These are phyloP conservation scores for Pinus taeda DNA, from an alignment of 75 land plant genomes.

Conservation along the genomic window DNA sequence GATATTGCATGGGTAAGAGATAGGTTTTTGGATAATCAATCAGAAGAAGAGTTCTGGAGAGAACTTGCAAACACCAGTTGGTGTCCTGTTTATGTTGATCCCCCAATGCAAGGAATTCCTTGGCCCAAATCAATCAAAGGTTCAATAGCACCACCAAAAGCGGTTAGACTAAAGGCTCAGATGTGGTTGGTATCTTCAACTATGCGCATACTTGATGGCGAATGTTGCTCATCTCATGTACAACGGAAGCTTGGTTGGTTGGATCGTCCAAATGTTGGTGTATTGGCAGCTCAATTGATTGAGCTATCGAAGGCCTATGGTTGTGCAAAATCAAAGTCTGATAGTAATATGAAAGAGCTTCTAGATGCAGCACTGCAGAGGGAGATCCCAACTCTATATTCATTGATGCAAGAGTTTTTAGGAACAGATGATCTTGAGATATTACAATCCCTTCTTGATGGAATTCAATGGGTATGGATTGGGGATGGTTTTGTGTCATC, in stretches of 20 bases:
- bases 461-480: slow-evolving; percentile 82
- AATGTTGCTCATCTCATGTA: slow-evolving; percentile 46
- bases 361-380: slow-evolving; percentile 36
- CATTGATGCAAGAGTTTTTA: slow-evolving; percentile 53
- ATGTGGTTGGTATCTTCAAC: slow-evolving; percentile 87
- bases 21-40: slow-evolving; percentile 23
- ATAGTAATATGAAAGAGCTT: slow-evolving; percentile 5
- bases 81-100: slow-evolving; percentile 74
- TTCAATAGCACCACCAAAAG: slow-evolving; percentile 59
- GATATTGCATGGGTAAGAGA: slow-evolving; percentile 16
- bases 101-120: slow-evolving; percentile 66
- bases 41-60: slow-evolving; percentile 72
- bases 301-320: slow-evolving; percentile 58
- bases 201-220: slow-evolving; percentile 83
- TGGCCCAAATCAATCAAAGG: slow-evolving; percentile 46
- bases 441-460: slow-evolving; percentile 59
- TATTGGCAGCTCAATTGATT: slow-evolving; percentile 63
- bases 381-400: slow-evolving; percentile 60
- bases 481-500: slow-evolving; percentile 84
- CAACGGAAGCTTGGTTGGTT: slow-evolving; percentile 81
- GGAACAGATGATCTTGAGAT: slow-evolving; percentile 41
- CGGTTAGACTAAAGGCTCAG: slow-evolving; percentile 77
- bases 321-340: slow-evolving; percentile 27
- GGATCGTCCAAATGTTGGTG: slow-evolving; percentile 33
- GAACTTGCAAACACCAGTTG: slow-evolving; percentile 59